Evolutionary conservation across 345 rosid species (phyloP), one percentile per base, ranked within the genome.

Genomic region (Brassica rapa): DNA sequence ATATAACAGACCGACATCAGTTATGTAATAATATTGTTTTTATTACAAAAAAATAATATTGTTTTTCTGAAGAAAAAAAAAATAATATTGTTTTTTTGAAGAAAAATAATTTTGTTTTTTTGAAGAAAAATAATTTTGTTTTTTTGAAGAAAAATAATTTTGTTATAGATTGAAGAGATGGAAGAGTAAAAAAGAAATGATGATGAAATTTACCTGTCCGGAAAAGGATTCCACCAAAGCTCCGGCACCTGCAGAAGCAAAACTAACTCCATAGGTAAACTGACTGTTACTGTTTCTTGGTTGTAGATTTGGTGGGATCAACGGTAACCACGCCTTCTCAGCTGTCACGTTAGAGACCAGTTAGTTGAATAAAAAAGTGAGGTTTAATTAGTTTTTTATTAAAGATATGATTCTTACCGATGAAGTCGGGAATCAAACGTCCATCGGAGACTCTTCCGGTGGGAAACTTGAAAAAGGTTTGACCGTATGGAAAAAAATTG

Each of bases 221-320:
- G 15, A 67, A 21, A 61, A 9, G 14, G 86, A 84, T 70, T 73
- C 84, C 19, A 39, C 70, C 41, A 90, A 79, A 76, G 84, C 87
- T 21, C 89, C 90, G 53, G 87, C 95, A 16, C 81, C 88, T 0
- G 69, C 86, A 1, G 95, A 84, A 25, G 87, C 90, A 30, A 86
- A 87, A 81, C 39, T 87, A 6, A 74, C 82, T 27, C 91, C 93
- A 30, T 78, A 71, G 1, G 62, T 75, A 16, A 68, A 72, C 14
- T 75, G 66, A 61, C 70, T 51, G n/a, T 68, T 62, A 4, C 76
- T 62, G 21, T 70, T 70, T 4, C 80, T 53, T 62, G 82, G 88
- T 60, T 83, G 83, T 39, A 87, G 78, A 77, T 86, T 87, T 24
- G 89, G 83, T 6, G 83, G 86, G 53, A 83, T 79, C 24, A 87